Evolutionary conservation across 768 basidiomycete genomes (phyloP).

Genomic region (Cystobasidium tubakii): DNA sequence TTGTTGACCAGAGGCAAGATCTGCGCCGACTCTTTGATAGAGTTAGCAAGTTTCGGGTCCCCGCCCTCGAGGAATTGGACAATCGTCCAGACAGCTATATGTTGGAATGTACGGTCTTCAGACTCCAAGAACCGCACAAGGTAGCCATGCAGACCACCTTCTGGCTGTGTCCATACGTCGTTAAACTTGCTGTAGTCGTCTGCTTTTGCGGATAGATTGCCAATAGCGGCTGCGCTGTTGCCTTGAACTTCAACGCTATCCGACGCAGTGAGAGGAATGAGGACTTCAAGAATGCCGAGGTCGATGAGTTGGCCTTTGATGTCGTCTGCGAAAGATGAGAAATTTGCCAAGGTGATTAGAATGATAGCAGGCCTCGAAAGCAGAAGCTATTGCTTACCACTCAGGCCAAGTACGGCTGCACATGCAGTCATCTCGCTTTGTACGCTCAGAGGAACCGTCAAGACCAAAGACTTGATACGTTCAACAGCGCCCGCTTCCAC

Average conservation of each 20-base stretch:
- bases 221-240: conserved; percentile 93
- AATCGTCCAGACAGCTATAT: conserved; percentile 99
- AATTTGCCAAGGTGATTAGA: not conserved
- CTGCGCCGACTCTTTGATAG: conserved; percentile 75
- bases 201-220: conserved; percentile 88
- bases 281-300: conserved; percentile 95
- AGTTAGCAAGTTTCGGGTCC: conserved; percentile 80
- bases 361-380: not conserved
- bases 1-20: conserved; percentile 80
- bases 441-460: conserved; percentile 90
- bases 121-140: conserved; percentile 87
- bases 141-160: conserved; percentile 93
- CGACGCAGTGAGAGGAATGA: conserved; percentile 94
- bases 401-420: conserved; percentile 88
- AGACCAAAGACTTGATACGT: conserved; percentile 90
- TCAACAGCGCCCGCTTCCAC: conserved; percentile 96
- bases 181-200: conserved; percentile 93
- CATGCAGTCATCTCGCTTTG: conserved; percentile 99
- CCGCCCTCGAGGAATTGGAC: conserved; percentile 96
- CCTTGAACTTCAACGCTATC: conserved; percentile 96
- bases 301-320: conserved; percentile 92
- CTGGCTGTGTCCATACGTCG: conserved; percentile 95
- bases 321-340: conserved; percentile 64
- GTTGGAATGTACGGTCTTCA: conserved; percentile 94
- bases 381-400: conserved; percentile 58